Evolutionary conservation across 2,329 filamentous ascomycete genomes (phyloP).

Genomic region (Hawksworthiomyces lignivorus): DNA sequence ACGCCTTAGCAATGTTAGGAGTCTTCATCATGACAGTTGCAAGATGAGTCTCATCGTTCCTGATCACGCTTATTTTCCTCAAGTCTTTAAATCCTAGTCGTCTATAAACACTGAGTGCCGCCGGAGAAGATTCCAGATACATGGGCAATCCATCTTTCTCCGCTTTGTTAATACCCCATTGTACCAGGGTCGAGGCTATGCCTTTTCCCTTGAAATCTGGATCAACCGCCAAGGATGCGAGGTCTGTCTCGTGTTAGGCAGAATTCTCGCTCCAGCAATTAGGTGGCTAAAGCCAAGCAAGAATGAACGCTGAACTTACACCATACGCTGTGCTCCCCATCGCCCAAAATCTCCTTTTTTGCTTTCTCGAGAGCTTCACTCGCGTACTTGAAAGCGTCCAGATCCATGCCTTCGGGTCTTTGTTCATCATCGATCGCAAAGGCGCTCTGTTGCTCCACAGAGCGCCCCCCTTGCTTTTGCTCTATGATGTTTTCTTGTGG

Average conservation of each 20-base stretch:
- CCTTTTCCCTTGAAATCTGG: neutral
- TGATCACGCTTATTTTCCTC: neutral
- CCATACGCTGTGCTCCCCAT: neutral
- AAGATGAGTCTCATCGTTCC: neutral
- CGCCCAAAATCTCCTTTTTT: neutral
- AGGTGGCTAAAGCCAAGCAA: too few relatives aligned
- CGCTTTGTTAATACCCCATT: neutral
- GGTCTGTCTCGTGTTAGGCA: neutral
- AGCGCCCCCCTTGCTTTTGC: too few relatives aligned
- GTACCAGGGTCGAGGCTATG: neutral
- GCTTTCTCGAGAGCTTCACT: neutral
- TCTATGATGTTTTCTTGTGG: too few relatives aligned
- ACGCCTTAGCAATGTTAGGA: too few relatives aligned
- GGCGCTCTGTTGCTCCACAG: too few relatives aligned
- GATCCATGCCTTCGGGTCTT: neutral
- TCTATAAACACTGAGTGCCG: neutral
- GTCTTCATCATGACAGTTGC: neutral
- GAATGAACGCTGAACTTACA: neutral
- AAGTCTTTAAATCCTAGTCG: neutral
- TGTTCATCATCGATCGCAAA: too few relatives aligned
- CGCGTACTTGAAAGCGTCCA: neutral
- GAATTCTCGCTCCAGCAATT: too few relatives aligned
- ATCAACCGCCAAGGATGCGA: neutral
- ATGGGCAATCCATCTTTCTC: neutral
- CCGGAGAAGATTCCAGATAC: neutral